Conservation (phyloP, 495 filamentous ascomycete genomes). For the Daldinia grandis region DNA sequence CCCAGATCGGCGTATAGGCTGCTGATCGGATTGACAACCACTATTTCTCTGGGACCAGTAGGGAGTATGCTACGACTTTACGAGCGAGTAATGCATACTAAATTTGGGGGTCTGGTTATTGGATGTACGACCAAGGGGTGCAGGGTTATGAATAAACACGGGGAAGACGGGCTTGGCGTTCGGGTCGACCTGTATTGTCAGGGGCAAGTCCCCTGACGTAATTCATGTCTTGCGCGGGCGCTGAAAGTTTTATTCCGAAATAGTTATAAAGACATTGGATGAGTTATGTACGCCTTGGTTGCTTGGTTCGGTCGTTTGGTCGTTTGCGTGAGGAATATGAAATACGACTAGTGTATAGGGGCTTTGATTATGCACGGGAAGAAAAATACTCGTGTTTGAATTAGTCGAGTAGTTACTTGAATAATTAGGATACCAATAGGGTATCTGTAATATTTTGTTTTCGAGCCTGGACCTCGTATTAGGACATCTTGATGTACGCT, state of each 20-base stretch:
- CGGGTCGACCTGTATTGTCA: neutral
- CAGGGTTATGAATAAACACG: neutral
- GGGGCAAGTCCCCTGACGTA: neutral
- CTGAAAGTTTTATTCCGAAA: neutral
- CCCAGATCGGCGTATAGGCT: conserved; percentile 55
- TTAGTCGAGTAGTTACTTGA: conserved; percentile 28
- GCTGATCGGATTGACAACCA: conserved; percentile 21
- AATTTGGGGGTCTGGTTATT: neutral
- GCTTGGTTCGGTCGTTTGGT: neutral
- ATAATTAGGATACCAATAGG: conserved; percentile 27
- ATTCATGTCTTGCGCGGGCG: conserved; percentile 6
- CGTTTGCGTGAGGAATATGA: conserved; percentile 15
- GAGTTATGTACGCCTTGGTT: conserved; percentile 2
- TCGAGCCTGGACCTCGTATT: neutral
- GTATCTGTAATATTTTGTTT: conserved; percentile 29
- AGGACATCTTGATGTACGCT: neutral
- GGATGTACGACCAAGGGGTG: conserved; percentile 17
- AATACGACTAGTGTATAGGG: neutral
- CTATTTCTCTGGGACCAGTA: neutral
- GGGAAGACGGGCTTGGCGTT: conserved; percentile 20
- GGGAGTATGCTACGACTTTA: conserved; percentile 23
- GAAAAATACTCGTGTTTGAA: conserved; percentile 13
- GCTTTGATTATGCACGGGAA: conserved; percentile 7
- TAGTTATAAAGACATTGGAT: neutral
- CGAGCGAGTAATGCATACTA: conserved; percentile 12